phyloP scores from a whole-genome alignment of 1,284 basidiomycete genomes.

The Omphalotus olearius region DNA sequence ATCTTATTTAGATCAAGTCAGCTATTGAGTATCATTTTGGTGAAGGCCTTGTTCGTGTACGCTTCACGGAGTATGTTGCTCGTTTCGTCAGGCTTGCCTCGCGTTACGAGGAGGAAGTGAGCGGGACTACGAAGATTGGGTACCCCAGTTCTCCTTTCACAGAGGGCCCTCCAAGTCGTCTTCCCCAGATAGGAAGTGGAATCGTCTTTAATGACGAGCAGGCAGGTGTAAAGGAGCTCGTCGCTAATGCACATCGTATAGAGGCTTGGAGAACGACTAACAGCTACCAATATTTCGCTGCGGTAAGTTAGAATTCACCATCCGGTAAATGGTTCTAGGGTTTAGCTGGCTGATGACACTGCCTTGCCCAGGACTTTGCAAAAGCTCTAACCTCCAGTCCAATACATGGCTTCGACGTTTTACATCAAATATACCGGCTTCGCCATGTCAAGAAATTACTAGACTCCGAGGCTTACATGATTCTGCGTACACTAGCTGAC shows the following conservation, averaged over 20 bases:
- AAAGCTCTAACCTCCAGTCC: constrained; percentile 37
- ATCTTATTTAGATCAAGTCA: constrained; percentile 51
- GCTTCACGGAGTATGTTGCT: constrained; percentile 73
- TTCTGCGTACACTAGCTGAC: constrained; percentile 58
- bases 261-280: constrained; percentile 77
- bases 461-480: constrained; percentile 59
- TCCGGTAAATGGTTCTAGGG: too few species aligned
- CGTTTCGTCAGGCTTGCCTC: constrained; percentile 77
- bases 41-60: constrained; percentile 72
- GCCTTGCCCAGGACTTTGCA: constrained; percentile 49
- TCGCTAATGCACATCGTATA: constrained; percentile 66
- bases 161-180: constrained; percentile 22
- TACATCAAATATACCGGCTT: constrained; percentile 70
- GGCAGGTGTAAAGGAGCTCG: constrained; percentile 55
- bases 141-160: constrained; percentile 45
- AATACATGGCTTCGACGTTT: constrained; percentile 64
- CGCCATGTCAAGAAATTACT: constrained; percentile 57
- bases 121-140: constrained; percentile 63
- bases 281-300: constrained; percentile 58
- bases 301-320: constrained; percentile 31
- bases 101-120: constrained; percentile 73
- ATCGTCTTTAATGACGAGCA: constrained; percentile 65
- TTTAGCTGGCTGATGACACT: background rate
- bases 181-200: constrained; percentile 58
- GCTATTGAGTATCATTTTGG: constrained; percentile 76